Base-by-base conservation (phyloP, 768 basidiomycete species). In the Mycena alexandri region DNA sequence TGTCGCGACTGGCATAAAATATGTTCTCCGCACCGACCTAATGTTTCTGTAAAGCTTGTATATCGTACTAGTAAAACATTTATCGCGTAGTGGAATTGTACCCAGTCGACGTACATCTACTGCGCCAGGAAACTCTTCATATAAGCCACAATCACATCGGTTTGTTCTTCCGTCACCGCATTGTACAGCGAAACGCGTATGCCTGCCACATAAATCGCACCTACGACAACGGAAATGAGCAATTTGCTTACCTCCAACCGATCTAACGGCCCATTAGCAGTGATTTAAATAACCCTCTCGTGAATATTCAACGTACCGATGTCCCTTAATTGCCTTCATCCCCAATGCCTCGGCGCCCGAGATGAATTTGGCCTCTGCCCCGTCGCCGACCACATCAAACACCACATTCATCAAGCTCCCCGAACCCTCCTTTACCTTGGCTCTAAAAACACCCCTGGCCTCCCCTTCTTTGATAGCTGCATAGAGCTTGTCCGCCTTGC, bases 321-420 rank as follows among this genome's bases (percentile, higher is more conserved):
- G 98, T 0, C 98, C 98, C 78, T 95, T 96, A 62, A 98, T 80
- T 38, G 93, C 93, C 72, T 89, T 90, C 87, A 99, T 90, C 0
- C 93, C 94, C 63, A 78, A 82, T 71, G 82, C 83, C 74, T 95
- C 92, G 0, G 96, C 96, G 12, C 92, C 94, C 21, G 85, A 83
- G 70, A 99, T 76, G 77, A 98, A 99, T 72, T 81, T 79, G 73
- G 87, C 87, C 77, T 98, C 84, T 21, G 83, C 85, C 1, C 85
- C 91, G n/a, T 93, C 90, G 0, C 90, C 92, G 14, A 88, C 70
- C 14, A 96, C 82, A 59, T 88, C 87, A 79, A 98, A 99, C 0
- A 94, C 93, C 17, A 94, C 85, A 76, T 99, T 99, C 97, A 99
- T 99, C 89, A 93, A 93, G 79, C 96, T 98, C 66, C 92, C 86